Conservation (phyloP, 108 stramenopile species). For the Chaetoceros muelleri region DNA sequence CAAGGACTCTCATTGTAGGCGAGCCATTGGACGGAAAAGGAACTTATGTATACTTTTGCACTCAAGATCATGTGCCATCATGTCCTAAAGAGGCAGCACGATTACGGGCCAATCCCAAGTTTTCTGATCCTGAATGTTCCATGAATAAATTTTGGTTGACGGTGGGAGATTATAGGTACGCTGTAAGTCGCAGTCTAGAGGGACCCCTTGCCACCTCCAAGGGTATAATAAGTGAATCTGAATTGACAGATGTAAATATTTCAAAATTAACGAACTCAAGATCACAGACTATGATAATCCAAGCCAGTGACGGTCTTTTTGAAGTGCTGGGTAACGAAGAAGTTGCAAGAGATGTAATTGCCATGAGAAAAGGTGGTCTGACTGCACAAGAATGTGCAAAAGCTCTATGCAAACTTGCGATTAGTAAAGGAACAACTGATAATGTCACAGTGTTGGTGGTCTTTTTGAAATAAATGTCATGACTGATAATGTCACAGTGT, state of each 20-base stretch:
- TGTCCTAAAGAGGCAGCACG: slow-evolving; percentile 30
- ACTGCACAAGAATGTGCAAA: slow-evolving; percentile 51
- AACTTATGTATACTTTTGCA: slow-evolving; percentile 39
- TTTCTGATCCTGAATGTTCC: slow-evolving; percentile 49
- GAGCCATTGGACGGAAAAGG: slow-evolving; percentile 15
- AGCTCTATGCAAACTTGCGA: slow-evolving; percentile 47
- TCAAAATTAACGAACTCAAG: slow-evolving; percentile 19
- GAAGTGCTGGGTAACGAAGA: slow-evolving; percentile 74
- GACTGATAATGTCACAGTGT: slow-evolving; percentile 62
- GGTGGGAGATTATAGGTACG: slow-evolving; percentile 68
- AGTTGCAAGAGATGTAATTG: slow-evolving; percentile 41
- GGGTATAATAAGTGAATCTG: slow-evolving; percentile 40
- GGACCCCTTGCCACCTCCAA: slow-evolving; percentile 65
- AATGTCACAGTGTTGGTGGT: slow-evolving; percentile 65
- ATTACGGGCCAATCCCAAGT: slow-evolving; percentile 34
- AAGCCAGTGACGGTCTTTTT: slow-evolving; percentile 74
- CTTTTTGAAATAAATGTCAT: slow-evolving; percentile 37
- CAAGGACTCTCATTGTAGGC: slow-evolving; percentile 44
- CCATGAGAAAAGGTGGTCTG: slow-evolving; percentile 27
- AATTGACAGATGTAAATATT: slow-evolving; percentile 35
- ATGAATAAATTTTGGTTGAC: slow-evolving; percentile 33
- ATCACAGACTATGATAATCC: slow-evolving; percentile 32
- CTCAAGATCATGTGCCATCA: slow-evolving; percentile 64
- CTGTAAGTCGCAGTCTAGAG: slow-evolving; percentile 52
- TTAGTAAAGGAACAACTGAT: slow-evolving; percentile 65